Conservation (phyloP, 495 filamentous ascomycete species). For the Talaromyces nanjingensis region DNA sequence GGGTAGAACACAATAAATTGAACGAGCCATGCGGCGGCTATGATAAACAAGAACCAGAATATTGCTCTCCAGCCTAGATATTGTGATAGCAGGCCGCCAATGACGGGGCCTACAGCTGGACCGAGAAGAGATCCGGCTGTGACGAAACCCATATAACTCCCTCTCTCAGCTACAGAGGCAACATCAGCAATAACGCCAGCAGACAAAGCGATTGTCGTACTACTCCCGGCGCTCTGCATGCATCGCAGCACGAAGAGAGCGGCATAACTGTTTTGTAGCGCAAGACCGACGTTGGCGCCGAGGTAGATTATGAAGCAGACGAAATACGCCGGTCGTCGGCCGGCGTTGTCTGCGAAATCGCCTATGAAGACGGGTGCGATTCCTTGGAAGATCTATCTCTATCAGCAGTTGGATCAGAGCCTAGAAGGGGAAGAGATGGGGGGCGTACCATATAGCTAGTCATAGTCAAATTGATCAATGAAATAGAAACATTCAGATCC, state of each 20-base stretch:
- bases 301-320: conserved; percentile 52
- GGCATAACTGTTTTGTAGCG: conserved; percentile 52
- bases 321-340: conserved; percentile 54
- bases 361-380: conserved; percentile 53
- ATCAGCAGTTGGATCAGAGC: not conserved
- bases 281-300: conserved; percentile 56
- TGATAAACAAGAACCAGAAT: conserved; percentile 39
- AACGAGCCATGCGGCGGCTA: conserved; percentile 22
- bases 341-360: conserved; percentile 52
- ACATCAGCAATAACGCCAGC: conserved; percentile 60
- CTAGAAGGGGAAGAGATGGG: not conserved
- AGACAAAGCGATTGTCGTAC: conserved; percentile 43
- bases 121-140: conserved; percentile 19
- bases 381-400: conserved; percentile 46
- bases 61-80: conserved; percentile 33
- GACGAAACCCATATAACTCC: conserved; percentile 48
- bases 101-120: conserved; percentile 32
- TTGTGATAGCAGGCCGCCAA: conserved; percentile 32
- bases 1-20: conserved; percentile 50
- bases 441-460: conserved; percentile 48
- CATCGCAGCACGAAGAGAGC: conserved; percentile 57
- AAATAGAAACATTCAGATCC: conserved; percentile 30
- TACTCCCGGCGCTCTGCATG: conserved; percentile 55
- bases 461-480: conserved; percentile 40
- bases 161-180: conserved; percentile 49